Conservation (phyloP, 1,284 basidiomycete genomes). For the Malassezia sp. region DNA sequence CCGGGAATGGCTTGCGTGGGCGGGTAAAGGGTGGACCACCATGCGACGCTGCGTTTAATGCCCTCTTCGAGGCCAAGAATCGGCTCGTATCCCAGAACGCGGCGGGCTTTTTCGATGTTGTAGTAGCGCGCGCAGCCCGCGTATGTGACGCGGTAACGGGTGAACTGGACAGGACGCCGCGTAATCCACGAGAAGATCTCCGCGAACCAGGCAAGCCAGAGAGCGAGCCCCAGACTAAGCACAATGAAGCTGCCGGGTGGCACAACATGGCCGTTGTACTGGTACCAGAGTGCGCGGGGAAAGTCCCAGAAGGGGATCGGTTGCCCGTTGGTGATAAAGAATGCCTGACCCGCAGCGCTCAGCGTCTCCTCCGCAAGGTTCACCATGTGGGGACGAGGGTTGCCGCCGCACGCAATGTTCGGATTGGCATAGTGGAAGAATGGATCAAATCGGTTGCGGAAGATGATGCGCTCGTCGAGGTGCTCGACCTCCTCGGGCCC, state of each 20-base stretch:
- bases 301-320: slow-evolving; percentile 96
- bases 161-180: slow-evolving; percentile 77
- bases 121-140: slow-evolving; percentile 61
- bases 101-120: slow-evolving; percentile 86
- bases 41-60: slow-evolving; percentile 60
- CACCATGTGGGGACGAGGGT: slow-evolving; percentile 22
- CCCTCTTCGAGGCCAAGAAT: slow-evolving; percentile 80
- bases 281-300: slow-evolving; percentile 69
- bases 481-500: background rate
- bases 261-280: slow-evolving; percentile 26
- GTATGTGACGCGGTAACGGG: slow-evolving; percentile 71
- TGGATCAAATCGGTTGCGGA: slow-evolving; percentile 59
- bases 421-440: slow-evolving; percentile 48
- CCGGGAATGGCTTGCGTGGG: background rate
- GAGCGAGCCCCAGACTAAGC: slow-evolving; percentile 27
- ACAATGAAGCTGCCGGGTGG: slow-evolving; percentile 24
- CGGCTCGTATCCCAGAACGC: slow-evolving; percentile 85
- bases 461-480: slow-evolving; percentile 52
- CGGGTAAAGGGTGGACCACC: slow-evolving; percentile 13
- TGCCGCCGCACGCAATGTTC: slow-evolving; percentile 24
- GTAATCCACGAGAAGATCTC: slow-evolving; percentile 66
- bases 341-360: slow-evolving; percentile 79
- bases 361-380: slow-evolving; percentile 51
- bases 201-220: slow-evolving; percentile 47
- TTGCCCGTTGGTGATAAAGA: slow-evolving; percentile 96